Evolutionary conservation across 352 stramenopile genomes (phyloP), one percentile per base, ranked within the genome.

Genomic region (Globisporangium polare): DNA sequence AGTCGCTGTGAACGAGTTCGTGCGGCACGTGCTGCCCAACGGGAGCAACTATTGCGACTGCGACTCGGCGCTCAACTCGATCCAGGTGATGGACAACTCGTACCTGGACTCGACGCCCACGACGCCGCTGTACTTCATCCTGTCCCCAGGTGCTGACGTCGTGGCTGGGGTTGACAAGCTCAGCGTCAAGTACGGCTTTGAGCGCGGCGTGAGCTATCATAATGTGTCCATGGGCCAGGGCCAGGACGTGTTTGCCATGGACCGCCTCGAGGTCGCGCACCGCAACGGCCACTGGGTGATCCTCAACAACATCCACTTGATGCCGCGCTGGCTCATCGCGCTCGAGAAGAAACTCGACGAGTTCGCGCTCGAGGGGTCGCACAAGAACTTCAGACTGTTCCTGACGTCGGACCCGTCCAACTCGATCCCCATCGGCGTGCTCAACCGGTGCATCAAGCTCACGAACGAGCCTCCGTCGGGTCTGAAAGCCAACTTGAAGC

Each of bases 201-300:
- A 98, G 60, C 97, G 97, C 62, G 95, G 97, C 51, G 84, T 97
- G 57, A 98, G 88, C 46, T 99, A 99, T 70, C 92, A 98, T 72
- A 99, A 99, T 65, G 95, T 99, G 49, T 98, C 90, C 42, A 99
- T 99, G 95, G 97, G 97, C 3, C 96, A 99, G 78, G 97, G 96
- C 0, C 92, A 98, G 61, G 97, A 99, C 65, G 80, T 98, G 42
- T 94, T 97, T 41, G 96, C 96, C 1, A 98, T 98, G 94, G 86
- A 96, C 65, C 95, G 92, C 9, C 83, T 99, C 10, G 92, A 98
- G 62, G 90, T 94, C 20, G 96, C 93, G 12, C 94, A 98, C 65
- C 88, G 91, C 37, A 97, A 98, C 55, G 96, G 96, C 22, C 92
- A 99, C 73, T 99, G 96, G 96, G 96, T 99, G 9, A 98, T 99